These are phyloP conservation scores for Lepidium aucheri DNA, from an alignment of 345 rosid species.

Conservation along the genomic window DNA sequence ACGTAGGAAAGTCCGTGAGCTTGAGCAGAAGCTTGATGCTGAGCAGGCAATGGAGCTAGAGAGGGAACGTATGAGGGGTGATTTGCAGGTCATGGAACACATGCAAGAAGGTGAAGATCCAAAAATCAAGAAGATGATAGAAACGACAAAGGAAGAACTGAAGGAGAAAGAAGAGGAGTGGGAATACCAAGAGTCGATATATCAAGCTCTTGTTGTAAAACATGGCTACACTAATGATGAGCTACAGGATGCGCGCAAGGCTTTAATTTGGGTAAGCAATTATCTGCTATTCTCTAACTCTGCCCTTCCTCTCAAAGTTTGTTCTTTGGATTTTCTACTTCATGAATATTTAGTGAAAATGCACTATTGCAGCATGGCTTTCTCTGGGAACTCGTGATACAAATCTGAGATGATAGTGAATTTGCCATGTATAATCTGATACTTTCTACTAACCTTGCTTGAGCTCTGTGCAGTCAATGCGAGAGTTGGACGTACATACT, in stretches of 20 bases:
- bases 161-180: conserved; percentile 50
- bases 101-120: conserved; percentile 51
- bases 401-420: neutral
- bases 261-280: conserved; percentile 20
- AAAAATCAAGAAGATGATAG: conserved; percentile 34
- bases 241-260: conserved; percentile 35
- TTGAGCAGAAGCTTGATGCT: conserved; percentile 51
- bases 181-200: conserved; percentile 31
- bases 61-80: conserved; percentile 62
- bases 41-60: conserved; percentile 70
- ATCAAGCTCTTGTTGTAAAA: conserved; percentile 27
- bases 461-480: conserved; percentile 18
- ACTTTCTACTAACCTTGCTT: neutral
- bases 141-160: conserved; percentile 31
- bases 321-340: neutral
- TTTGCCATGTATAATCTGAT: conserved; percentile 3
- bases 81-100: conserved; percentile 53
- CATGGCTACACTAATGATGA: conserved; percentile 24
- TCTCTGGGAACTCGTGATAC: neutral
- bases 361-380: neutral
- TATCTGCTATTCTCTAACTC: neutral
- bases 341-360: neutral
- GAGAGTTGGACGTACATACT: neutral
- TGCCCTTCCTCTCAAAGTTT: neutral
- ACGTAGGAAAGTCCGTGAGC: conserved; percentile 38